phyloP scores from a whole-genome alignment of 108 stramenopile genomes.

The Skeletonema marinoi region DNA sequence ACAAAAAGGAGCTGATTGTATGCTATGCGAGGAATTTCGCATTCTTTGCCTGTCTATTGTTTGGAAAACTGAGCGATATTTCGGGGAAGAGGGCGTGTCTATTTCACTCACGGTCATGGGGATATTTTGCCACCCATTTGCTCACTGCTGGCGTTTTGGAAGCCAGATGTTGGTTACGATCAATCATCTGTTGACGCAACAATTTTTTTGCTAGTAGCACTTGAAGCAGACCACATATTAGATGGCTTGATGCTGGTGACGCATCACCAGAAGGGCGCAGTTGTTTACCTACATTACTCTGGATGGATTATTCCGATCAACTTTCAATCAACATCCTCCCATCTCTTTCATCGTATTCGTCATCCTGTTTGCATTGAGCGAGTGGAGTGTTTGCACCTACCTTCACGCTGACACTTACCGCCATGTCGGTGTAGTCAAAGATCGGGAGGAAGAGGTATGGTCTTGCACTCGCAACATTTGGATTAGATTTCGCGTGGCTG shows the following conservation, averaged over 20 bases:
- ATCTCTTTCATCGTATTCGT: slow-evolving; percentile 56
- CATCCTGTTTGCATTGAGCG: slow-evolving; percentile 57
- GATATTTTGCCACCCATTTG: slow-evolving; percentile 89
- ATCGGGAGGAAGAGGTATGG: slow-evolving; percentile 92
- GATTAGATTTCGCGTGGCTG: slow-evolving; percentile 83
- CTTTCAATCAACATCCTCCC: neutral
- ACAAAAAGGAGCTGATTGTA: slow-evolving; percentile 75
- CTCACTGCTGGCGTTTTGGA: slow-evolving; percentile 84
- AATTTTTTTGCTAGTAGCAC: neutral
- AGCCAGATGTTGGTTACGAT: slow-evolving; percentile 19
- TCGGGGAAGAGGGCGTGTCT: slow-evolving; percentile 84
- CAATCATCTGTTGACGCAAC: neutral
- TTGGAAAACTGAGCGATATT: slow-evolving; percentile 89
- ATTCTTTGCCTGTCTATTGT: slow-evolving; percentile 90
- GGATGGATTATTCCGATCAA: neutral
- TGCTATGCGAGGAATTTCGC: slow-evolving; percentile 90
- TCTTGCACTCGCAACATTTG: slow-evolving; percentile 95
- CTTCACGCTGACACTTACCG: slow-evolving; percentile 97
- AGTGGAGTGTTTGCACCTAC: slow-evolving; percentile 94
- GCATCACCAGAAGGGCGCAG: slow-evolving; percentile 9
- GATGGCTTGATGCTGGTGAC: slow-evolving; percentile 36
- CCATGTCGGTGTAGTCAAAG: slow-evolving; percentile 90
- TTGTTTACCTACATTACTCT: neutral
- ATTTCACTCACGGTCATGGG: slow-evolving; percentile 86
- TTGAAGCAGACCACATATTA: neutral